These are phyloP conservation scores for Leccinum obscurum DNA, from an alignment of 768 basidiomycete species.

Conservation along the genomic window DNA sequence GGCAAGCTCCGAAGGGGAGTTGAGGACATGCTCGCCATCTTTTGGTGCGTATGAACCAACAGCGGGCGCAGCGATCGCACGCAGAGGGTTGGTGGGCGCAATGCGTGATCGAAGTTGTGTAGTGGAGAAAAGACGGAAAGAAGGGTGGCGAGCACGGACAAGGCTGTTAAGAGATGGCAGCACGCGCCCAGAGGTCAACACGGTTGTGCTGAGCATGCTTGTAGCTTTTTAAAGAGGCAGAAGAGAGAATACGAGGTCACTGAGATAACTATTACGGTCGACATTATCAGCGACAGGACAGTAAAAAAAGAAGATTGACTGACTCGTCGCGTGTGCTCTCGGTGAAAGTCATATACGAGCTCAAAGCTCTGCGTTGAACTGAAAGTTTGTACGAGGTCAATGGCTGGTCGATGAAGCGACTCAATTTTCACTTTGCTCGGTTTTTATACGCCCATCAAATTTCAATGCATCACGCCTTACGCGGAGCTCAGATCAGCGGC, in stretches of 20 bases:
- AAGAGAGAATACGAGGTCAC: conserved; percentile 34
- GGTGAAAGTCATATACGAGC: conserved; percentile 35
- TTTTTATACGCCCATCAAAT: not conserved
- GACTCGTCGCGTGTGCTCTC: conserved; percentile 36
- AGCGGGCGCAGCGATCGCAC: conserved; percentile 73
- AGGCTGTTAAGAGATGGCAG: conserved; percentile 21
- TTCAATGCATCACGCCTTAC: not conserved
- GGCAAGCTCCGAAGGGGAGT: conserved; percentile 93
- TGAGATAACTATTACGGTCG: conserved; percentile 25
- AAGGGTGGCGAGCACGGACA: conserved; percentile 19
- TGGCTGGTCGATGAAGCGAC: not conserved
- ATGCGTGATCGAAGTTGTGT: conserved; percentile 39
- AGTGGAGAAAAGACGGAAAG: conserved; percentile 52
- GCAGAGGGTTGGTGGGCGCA: conserved; percentile 50
- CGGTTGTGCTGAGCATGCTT: conserved; percentile 14
- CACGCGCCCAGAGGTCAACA: conserved; percentile 7
- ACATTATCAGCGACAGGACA: conserved; percentile 2
- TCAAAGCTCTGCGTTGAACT: conserved; percentile 12
- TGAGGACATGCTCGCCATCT: conserved; percentile 74
- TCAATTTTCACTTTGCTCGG: not conserved
- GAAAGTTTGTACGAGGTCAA: not conserved
- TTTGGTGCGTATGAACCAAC: conserved; percentile 69
- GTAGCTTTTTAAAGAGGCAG: conserved; percentile 14
- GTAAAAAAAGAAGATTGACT: conserved; percentile 10
- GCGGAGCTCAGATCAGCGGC: not conserved